Conservation (phyloP, 1,284 basidiomycete species). For the Rhodotorula sp. region DNA sequence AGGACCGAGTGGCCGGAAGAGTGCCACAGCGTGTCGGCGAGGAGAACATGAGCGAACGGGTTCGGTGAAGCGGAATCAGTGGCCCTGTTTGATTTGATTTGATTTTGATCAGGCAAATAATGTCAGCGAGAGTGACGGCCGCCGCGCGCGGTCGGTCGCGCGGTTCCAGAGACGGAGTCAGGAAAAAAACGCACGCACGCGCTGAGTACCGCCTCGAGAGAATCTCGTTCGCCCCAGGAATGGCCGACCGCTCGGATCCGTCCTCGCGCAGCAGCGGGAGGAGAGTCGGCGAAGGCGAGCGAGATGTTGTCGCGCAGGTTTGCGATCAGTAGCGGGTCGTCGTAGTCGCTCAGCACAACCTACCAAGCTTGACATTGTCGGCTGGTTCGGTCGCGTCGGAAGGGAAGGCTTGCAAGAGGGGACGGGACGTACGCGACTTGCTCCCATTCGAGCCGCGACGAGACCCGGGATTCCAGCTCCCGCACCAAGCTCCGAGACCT, state of each 20-base stretch:
- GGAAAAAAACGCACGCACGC: no score
- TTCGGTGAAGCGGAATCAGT: not conserved
- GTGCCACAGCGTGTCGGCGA: slow-evolving; percentile 33
- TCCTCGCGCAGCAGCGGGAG: not conserved
- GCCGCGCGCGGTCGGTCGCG: no score
- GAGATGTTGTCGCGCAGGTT: slow-evolving; percentile 18
- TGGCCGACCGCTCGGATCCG: slow-evolving; percentile 6
- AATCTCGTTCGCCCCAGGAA: slow-evolving; percentile 13
- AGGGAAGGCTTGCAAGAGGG: not conserved
- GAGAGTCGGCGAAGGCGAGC: slow-evolving; percentile 2
- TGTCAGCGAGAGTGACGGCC: no score
- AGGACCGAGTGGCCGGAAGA: slow-evolving; percentile 7
- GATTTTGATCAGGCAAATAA: no score
- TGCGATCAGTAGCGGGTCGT: slow-evolving; percentile 15
- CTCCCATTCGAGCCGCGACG: slow-evolving; percentile 16
- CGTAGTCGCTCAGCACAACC: slow-evolving; percentile 26
- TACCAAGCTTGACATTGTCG: not conserved
- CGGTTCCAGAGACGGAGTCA: no score
- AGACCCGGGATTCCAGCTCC: slow-evolving; percentile 26
- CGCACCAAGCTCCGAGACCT: slow-evolving; percentile 23
- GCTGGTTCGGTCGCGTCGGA: not conserved
- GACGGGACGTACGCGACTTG: not conserved
- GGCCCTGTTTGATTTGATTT: no score
- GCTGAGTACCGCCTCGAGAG: not conserved
- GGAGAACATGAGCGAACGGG: slow-evolving; percentile 19